Conservation (phyloP, 345 rosid genomes). For the Arabidopsis arenosa region DNA sequence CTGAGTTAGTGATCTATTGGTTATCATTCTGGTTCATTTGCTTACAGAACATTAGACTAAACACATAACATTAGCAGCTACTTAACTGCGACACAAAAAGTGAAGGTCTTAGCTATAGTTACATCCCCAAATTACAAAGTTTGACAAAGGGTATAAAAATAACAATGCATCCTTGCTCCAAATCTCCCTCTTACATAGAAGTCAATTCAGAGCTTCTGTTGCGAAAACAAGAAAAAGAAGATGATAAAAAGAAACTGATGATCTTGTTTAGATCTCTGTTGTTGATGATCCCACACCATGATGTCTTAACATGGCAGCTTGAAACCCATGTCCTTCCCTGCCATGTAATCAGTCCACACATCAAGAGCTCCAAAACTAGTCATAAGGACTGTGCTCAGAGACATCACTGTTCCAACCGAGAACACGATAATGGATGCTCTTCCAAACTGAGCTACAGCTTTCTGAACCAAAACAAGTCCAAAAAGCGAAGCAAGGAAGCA, state of each 20-base stretch:
- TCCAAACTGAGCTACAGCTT: constrained; percentile 60
- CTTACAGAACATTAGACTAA: background rate
- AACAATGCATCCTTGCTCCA: constrained; percentile 11
- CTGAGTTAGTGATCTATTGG: background rate
- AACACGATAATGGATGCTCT: constrained; percentile 93
- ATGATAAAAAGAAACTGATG: background rate
- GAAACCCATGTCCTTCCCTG: constrained; percentile 80
- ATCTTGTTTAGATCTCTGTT: constrained; percentile 15
- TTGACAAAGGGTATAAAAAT: constrained; percentile 36
- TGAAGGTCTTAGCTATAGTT: constrained; percentile 35
- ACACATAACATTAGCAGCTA: constrained; percentile 21
- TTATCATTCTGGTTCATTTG: constrained; percentile 15
- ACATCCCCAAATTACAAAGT: constrained; percentile 27
- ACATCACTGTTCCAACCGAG: constrained; percentile 77
- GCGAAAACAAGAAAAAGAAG: constrained; percentile 13
- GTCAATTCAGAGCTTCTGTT: constrained; percentile 13
- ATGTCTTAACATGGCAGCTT: constrained; percentile 61
- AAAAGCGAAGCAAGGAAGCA: constrained; percentile 76
- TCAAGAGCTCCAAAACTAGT: constrained; percentile 74
- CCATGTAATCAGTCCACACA: constrained; percentile 66
- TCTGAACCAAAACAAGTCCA: constrained; percentile 70
- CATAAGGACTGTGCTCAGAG: constrained; percentile 67
- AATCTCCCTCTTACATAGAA: constrained; percentile 31
- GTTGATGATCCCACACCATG: background rate
- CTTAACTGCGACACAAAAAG: constrained; percentile 12